Evolutionary conservation across 345 rosid species (phyloP).

Genomic region (thale cress (Arabidopsis thaliana)): DNA sequence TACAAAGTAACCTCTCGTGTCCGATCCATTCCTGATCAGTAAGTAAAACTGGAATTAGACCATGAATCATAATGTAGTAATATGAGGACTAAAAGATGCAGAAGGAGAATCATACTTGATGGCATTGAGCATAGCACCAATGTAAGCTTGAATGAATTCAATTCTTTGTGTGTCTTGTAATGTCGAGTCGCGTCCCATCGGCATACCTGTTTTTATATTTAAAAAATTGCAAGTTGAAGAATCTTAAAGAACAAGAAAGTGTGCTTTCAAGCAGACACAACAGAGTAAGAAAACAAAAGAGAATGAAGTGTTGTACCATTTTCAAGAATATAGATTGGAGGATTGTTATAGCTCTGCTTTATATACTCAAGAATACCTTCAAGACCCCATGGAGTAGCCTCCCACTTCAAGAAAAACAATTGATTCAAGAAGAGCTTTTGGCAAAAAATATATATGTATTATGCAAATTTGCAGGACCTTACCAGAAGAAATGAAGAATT

Average conservation of each 20-base stretch:
- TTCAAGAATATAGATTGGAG: slow-evolving; percentile 56
- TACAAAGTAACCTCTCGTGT: slow-evolving; percentile 56
- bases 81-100: neutral
- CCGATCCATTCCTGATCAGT: slow-evolving; percentile 56
- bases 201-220: slow-evolving; percentile 34
- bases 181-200: slow-evolving; percentile 23
- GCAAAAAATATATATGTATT: neutral
- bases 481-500: slow-evolving; percentile 33
- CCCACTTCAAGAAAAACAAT: slow-evolving; percentile 39
- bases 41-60: neutral
- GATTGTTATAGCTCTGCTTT: slow-evolving; percentile 50
- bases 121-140: slow-evolving; percentile 53
- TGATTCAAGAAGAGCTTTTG: neutral
- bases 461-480: neutral
- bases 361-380: slow-evolving; percentile 47
- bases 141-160: slow-evolving; percentile 43
- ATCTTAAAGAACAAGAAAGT: neutral
- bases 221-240: neutral
- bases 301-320: slow-evolving; percentile 46
- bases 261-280: neutral
- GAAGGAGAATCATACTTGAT: slow-evolving; percentile 43
- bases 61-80: neutral
- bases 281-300: neutral
- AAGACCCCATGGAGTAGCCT: slow-evolving; percentile 46
- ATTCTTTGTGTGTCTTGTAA: slow-evolving; percentile 51